These are phyloP conservation scores for Blastocystis sp. DNA, from an alignment of 352 stramenopile genomes.

Conservation along the genomic window DNA sequence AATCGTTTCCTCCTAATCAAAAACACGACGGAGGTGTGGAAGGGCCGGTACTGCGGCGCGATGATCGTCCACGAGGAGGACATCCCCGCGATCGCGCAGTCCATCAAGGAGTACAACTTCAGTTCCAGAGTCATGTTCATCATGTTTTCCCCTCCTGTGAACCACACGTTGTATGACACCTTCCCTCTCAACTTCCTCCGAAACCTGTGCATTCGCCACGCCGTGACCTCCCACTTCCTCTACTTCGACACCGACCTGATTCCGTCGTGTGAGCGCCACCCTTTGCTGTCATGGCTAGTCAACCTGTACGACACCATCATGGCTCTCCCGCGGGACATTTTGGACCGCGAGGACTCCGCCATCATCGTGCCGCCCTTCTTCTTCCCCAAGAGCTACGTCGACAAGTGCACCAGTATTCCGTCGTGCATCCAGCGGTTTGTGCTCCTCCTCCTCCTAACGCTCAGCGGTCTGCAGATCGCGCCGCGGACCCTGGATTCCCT, in stretches of 20 bases:
- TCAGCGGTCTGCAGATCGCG: slow-evolving; percentile 20
- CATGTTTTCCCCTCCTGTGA: no score
- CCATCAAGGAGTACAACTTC: no score
- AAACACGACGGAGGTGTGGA: no score
- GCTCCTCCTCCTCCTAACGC: no score
- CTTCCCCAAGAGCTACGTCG: not conserved
- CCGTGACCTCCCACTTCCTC: not conserved
- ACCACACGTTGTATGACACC: no score
- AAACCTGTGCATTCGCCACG: slow-evolving; percentile 17
- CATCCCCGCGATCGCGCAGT: no score
- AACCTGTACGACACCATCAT: no score
- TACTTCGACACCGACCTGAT: not conserved
- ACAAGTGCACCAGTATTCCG: not conserved
- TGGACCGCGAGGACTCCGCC: not conserved
- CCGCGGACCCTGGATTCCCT: not conserved
- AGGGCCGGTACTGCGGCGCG: no score
- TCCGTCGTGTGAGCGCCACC: not conserved
- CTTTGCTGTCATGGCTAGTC: not conserved
- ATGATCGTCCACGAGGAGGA: no score
- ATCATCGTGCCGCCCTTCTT: not conserved
- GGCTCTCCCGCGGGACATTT: not conserved
- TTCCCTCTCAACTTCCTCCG: slow-evolving; percentile 7
- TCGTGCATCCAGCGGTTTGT: slow-evolving; percentile 14
- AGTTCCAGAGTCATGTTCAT: no score
- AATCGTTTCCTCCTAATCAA: no score